Conservation (phyloP, 768 basidiomycete genomes). For the Auricularia heimuer region DNA sequence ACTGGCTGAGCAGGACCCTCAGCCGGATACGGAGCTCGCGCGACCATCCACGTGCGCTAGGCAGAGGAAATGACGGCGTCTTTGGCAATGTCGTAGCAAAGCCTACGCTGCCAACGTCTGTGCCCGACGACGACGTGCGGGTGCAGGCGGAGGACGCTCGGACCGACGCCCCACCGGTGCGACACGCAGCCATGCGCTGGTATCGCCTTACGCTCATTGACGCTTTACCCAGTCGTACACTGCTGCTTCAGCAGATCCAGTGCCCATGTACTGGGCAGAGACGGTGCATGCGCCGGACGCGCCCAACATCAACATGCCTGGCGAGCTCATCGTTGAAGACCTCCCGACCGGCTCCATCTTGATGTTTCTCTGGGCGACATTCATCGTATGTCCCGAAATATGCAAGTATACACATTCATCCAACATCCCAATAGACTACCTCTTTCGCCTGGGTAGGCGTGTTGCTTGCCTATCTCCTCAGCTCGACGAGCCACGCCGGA, state of each 20-base stretch:
- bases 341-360: slow-evolving; percentile 4
- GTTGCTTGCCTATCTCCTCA: slow-evolving; percentile 4
- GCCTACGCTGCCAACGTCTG: neutral
- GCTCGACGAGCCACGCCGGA: slow-evolving; percentile 2
- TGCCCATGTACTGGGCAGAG: slow-evolving; percentile 4
- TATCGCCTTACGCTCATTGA: neutral
- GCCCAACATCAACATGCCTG: neutral
- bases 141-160: neutral
- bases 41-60: neutral
- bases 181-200: neutral
- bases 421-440: neutral
- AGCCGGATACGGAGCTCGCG: neutral
- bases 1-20: neutral
- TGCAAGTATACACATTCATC: neutral
- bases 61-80: slow-evolving; percentile 4
- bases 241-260: slow-evolving; percentile 1
- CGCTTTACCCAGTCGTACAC: neutral
- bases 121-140: neutral
- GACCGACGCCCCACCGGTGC: slow-evolving; percentile 3
- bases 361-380: slow-evolving; percentile 2
- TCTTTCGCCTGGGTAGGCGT: slow-evolving; percentile 6
- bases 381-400: neutral
- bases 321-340: slow-evolving; percentile 3
- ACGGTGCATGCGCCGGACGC: slow-evolving; percentile 2
- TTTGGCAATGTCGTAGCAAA: slow-evolving; percentile 1